Conservation (phyloP, 2,329 filamentous ascomycete species). For the Trichoderma breve region DNA sequence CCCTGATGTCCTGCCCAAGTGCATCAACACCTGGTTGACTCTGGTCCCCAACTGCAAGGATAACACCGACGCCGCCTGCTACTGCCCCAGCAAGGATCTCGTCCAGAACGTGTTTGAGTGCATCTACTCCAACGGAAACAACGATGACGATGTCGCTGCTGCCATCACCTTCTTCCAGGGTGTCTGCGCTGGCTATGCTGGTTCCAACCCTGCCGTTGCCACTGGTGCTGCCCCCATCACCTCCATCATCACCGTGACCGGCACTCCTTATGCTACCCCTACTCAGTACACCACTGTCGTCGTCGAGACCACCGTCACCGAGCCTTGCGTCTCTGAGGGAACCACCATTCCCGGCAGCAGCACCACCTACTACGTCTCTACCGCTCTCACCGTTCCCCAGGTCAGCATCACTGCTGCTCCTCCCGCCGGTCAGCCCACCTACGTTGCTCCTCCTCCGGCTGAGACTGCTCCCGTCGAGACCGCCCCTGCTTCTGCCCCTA, state of each 20-base stretch:
- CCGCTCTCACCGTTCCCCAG: constrained; percentile 52
- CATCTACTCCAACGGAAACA: constrained; percentile 71
- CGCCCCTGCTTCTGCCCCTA: constrained; percentile 20
- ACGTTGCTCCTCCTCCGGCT: constrained; percentile 33
- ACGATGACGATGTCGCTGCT: constrained; percentile 62
- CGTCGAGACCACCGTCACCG: constrained; percentile 47
- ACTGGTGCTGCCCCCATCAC: constrained; percentile 68
- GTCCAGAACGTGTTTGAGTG: constrained; percentile 78
- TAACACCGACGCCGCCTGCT: constrained; percentile 82
- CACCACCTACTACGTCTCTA: constrained; percentile 50
- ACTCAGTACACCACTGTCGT: constrained; percentile 50
- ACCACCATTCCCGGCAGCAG: constrained; percentile 46
- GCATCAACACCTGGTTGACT: constrained; percentile 87
- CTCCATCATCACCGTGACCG: constrained; percentile 56
- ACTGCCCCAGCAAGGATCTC: constrained; percentile 77
- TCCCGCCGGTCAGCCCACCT: constrained; percentile 35
- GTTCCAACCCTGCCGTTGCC: constrained; percentile 79
- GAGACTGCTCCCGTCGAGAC: neutral
- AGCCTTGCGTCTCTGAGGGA: constrained; percentile 49
- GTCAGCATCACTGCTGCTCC: constrained; percentile 43
- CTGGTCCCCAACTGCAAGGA: constrained; percentile 67
- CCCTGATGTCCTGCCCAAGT: constrained; percentile 76
- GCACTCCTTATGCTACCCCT: constrained; percentile 50
- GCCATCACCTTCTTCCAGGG: constrained; percentile 85
- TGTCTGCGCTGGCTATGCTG: constrained; percentile 76